Evolutionary conservation across 305 asterid genomes (phyloP).

Genomic region (Rubia peregrina): DNA sequence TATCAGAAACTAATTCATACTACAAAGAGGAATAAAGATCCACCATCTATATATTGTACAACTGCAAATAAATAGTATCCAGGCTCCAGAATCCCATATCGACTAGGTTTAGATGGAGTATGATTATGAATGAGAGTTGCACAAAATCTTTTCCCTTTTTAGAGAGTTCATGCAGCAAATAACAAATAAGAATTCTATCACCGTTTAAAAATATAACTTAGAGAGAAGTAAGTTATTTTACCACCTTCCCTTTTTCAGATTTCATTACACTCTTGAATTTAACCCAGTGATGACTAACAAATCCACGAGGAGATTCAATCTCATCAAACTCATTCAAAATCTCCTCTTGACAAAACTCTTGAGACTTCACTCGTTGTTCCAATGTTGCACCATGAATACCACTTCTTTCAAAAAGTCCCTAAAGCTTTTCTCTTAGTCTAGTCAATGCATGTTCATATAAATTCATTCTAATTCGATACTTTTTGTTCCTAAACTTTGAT

Average conservation of each 20-base stretch:
- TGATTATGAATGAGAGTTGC: neutral
- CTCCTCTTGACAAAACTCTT: neutral
- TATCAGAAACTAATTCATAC: neutral
- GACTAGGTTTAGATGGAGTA: neutral
- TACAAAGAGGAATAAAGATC: neutral
- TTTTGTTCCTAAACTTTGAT: neutral
- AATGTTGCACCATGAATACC: neutral
- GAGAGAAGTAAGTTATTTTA: no score
- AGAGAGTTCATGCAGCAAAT: neutral
- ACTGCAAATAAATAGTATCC: no score
- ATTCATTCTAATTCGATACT: neutral
- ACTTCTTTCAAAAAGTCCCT: neutral
- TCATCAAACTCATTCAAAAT: neutral
- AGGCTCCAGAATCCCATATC: no score
- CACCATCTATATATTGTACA: neutral
- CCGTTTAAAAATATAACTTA: no score
- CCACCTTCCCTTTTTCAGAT: neutral
- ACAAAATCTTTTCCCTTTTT: neutral
- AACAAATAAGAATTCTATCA: no score
- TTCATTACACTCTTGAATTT: neutral
- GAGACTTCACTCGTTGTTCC: neutral
- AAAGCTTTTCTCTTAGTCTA: neutral
- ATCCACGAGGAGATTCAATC: neutral
- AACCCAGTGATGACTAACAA: neutral
- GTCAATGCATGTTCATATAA: no score